A percentile compares a stretch with the other conserved stretches of the same genome.
phyloP scores from a whole-genome alignment of 23 red algal species.

The Rhodosorus marinus region DNA sequence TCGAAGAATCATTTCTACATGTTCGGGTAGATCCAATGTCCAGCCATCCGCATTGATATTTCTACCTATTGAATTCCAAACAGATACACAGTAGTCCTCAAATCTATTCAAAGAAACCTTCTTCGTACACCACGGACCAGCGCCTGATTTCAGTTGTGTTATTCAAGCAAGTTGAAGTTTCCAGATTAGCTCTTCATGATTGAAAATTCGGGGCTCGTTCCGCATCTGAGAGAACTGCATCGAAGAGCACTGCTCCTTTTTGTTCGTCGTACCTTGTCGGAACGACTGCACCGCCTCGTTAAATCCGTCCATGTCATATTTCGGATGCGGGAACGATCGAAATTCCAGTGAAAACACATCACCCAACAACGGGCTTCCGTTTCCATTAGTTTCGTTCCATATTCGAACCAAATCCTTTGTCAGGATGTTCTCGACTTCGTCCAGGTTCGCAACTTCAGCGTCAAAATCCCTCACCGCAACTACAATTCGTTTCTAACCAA shows the following conservation, averaged over 20 bases:
- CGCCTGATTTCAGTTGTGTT: too few species aligned
- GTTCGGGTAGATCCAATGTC: too few species aligned
- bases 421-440: conserved; percentile 42
- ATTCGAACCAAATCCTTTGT: conserved; percentile 40
- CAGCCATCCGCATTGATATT: neutral
- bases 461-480: conserved; percentile 70
- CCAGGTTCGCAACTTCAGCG: conserved; percentile 9
- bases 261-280: too few species aligned
- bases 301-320: conserved; percentile 27
- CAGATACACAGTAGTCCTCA: neutral
- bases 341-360: conserved; percentile 38
- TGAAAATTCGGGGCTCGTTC: too few species aligned
- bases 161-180: too few species aligned
- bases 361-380: conserved; percentile 4
- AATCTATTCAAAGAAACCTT: neutral
- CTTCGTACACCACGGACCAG: too few species aligned
- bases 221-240: too few species aligned
- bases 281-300: conserved; percentile 5
- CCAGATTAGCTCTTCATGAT: too few species aligned
- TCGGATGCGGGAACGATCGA: conserved; percentile 34
- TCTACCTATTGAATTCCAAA: neutral
- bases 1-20: too few species aligned
- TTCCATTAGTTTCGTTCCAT: conserved; percentile 2
- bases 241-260: too few species aligned
- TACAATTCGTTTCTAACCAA: too few species aligned